phyloP scores from a whole-genome alignment of 106 monocot species.

The Dactylorhiza incarnata region DNA sequence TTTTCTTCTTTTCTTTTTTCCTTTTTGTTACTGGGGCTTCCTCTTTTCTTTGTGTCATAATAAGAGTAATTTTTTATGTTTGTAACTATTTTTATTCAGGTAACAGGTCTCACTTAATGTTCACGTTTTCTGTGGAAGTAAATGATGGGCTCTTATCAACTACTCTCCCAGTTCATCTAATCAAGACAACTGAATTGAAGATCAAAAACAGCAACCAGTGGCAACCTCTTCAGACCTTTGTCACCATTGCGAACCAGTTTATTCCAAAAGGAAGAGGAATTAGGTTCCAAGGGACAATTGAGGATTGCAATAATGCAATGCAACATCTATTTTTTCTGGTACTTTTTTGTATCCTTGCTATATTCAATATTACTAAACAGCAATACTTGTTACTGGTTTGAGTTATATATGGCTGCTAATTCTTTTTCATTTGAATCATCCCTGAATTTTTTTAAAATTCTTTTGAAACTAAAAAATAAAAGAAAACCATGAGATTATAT shows the following conservation, averaged over 20 bases:
- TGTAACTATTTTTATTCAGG: constrained; percentile 22
- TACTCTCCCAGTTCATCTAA: constrained; percentile 53
- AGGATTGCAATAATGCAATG: constrained; percentile 74
- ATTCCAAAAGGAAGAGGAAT: constrained; percentile 66
- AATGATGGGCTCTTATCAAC: constrained; percentile 52
- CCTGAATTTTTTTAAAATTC: no score
- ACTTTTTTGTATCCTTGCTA: background rate
- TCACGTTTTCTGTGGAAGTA: constrained; percentile 69
- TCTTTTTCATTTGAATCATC: background rate
- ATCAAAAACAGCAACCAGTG: constrained; percentile 46
- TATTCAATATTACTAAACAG: background rate
- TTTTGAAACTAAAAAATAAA: no score
- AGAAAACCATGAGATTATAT: no score
- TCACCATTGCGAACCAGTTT: constrained; percentile 77
- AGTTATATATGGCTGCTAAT: background rate
- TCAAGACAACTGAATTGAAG: constrained; percentile 57
- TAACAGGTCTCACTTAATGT: constrained; percentile 51
- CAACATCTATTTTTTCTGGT: constrained; percentile 58
- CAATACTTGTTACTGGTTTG: background rate
- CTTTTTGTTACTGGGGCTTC: background rate
- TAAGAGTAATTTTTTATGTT: background rate
- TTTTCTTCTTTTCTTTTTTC: no score
- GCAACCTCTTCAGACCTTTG: constrained; percentile 83
- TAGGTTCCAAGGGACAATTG: constrained; percentile 60
- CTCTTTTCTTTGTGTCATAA: background rate